phyloP scores from a whole-genome alignment of 495 filamentous ascomycete genomes.

The Corynascus novoguineensis region DNA sequence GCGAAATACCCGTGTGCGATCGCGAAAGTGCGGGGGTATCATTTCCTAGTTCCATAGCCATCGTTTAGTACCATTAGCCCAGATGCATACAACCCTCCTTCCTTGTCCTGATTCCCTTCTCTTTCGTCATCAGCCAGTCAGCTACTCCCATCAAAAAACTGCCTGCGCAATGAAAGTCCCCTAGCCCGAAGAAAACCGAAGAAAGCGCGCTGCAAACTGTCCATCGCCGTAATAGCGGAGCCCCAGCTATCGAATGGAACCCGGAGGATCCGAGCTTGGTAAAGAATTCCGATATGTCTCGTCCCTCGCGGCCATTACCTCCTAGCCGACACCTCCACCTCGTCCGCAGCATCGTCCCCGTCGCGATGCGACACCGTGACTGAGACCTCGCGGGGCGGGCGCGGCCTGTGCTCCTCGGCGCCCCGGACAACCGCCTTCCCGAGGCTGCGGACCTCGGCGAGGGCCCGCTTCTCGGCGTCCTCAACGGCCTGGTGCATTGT shows the following conservation, averaged over 20 bases:
- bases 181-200: too few relatives aligned
- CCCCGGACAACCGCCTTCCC: not conserved
- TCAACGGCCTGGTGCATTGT: not conserved
- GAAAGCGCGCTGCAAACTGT: too few relatives aligned
- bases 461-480: not conserved
- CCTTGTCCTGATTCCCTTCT: too few relatives aligned
- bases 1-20: too few relatives aligned
- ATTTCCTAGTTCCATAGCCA: not conserved
- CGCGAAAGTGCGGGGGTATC: not conserved
- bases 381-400: not conserved
- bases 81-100: not conserved
- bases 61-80: too few relatives aligned
- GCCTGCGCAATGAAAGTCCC: not conserved
- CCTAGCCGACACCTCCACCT: not conserved
- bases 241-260: too few relatives aligned
- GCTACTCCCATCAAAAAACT: too few relatives aligned
- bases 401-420: not conserved
- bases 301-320: not conserved
- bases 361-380: not conserved
- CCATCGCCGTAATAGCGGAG: too few relatives aligned
- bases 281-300: too few relatives aligned
- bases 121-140: not conserved
- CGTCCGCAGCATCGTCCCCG: not conserved
- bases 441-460: not conserved
- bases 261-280: too few relatives aligned